Percentiles rank a stretch among this genome's conserved stretches.
Conservation (phyloP, 176 grass and related monocot species). For the Typha latifolia region DNA sequence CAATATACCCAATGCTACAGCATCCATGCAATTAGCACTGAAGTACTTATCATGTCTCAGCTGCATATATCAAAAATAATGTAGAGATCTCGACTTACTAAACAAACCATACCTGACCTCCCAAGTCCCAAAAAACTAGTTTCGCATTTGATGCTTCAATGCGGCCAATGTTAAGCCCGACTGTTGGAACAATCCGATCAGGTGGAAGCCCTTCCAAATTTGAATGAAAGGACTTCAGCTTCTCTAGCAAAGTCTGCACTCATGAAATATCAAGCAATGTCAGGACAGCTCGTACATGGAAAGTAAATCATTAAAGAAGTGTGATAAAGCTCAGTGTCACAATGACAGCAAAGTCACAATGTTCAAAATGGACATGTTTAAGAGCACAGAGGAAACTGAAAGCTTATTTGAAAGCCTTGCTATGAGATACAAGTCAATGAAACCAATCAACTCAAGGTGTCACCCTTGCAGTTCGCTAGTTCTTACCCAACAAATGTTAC, state of each 20-base stretch:
- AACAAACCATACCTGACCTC: constrained; percentile 75
- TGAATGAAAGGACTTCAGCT: constrained; percentile 79
- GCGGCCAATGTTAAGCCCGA: constrained; percentile 91
- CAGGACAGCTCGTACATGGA: background rate
- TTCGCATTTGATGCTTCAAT: constrained; percentile 87
- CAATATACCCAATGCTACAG: too few species aligned
- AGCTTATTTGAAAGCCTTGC: too few species aligned
- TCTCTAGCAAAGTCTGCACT: constrained; percentile 79
- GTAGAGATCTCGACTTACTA: background rate
- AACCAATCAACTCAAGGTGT: too few species aligned
- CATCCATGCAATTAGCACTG: too few species aligned
- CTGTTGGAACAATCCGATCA: constrained; percentile 88
- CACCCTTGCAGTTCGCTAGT: too few species aligned
- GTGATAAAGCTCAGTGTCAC: background rate
- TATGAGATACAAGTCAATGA: too few species aligned
- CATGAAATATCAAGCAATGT: background rate
- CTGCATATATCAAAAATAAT: background rate
- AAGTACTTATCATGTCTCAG: too few species aligned
- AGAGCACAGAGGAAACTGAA: too few species aligned
- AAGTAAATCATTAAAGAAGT: background rate
- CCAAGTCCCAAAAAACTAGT: constrained; percentile 97
- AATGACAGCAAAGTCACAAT: too few species aligned
- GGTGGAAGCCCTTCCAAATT: constrained; percentile 65
- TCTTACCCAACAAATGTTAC: too few species aligned
- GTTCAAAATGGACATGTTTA: too few species aligned